Evolutionary conservation across 805 yeast species (phyloP), one percentile per base, ranked within the genome.

Genomic region (Suhomyces tanzawaensis): DNA sequence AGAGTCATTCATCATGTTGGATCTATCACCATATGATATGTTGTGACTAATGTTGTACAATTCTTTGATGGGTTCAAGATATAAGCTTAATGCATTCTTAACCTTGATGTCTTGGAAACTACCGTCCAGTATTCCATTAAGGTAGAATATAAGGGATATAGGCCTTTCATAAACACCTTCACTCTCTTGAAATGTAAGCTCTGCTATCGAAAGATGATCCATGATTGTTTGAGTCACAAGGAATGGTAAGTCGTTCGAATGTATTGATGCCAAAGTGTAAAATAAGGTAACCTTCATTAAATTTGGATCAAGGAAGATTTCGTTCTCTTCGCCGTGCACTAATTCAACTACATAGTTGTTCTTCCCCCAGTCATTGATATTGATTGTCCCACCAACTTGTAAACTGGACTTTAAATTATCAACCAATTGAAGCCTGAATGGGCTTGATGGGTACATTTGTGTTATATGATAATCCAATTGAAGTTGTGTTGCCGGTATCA

Each of bases 211-310:
- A n/a, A 68, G 47, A 41, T 58, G 62, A 22, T 65, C 57, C 11
- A 58, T 28, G 4, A 65, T 42, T 2, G 64, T 55, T 47, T 79
- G 83, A 0, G 84, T 71, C 2, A 81, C 65, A 41, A 69, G 74
- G 47, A 71, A 82, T 2, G 93, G 89, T 26, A 82, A 61, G 44
- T 75, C 83, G 47, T 82, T 83, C 25, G 66, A 62, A 40, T 72
- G 71, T 13, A 82, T 69, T 9, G 77, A 53, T 0, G 61, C 66
- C 30, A 69, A 41, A 9, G 72, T 55, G 48, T 75, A 75, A 39
- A 54, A 57, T 22, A 78, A 49, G 14, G 52, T 48, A 1, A 76
- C 72, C 29, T 58, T 64, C 19, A 67, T 62, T 1, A 60, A 53
- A 14, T 60, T 60, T 19, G 67, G 59, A 32, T 74, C 72, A 5